Percentiles rank a stretch among this genome's conserved stretches.
These are phyloP conservation scores for Plenodomus tracheiphilus DNA, from an alignment of 2,329 filamentous ascomycete species.

Conservation along the genomic window DNA sequence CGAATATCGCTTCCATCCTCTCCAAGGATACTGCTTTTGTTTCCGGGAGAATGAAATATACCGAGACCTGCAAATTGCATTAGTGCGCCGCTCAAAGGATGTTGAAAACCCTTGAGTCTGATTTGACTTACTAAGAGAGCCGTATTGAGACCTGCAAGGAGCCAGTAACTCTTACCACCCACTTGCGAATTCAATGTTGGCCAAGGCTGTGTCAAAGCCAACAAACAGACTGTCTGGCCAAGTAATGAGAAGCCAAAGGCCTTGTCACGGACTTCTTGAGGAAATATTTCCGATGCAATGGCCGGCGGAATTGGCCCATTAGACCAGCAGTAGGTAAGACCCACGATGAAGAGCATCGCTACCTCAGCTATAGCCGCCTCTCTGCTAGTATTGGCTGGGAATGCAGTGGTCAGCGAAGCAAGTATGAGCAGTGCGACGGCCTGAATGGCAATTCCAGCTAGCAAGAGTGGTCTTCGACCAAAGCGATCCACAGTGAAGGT, in stretches of 20 bases:
- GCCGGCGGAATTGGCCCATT: constrained; percentile 9
- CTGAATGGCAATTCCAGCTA: constrained; percentile 9
- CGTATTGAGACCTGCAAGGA: constrained; percentile 5
- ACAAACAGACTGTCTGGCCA: constrained; percentile 4
- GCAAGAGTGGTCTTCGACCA: constrained; percentile 5
- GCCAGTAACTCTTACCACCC: constrained; percentile 8
- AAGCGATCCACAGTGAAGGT: constrained; percentile 7
- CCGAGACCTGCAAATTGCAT: no score
- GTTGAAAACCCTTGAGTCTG: no score
- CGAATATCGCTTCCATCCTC: not conserved
- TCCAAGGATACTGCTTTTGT: constrained; percentile 1
- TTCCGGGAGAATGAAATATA: constrained; percentile 3
- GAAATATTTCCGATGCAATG: constrained; percentile 9
- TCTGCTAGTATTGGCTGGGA: constrained; percentile 2
- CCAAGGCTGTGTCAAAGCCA: constrained; percentile 8
- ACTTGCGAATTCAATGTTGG: constrained; percentile 5
- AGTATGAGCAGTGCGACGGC: constrained; percentile 1
- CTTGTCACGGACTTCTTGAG: constrained; percentile 6
- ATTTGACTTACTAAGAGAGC: constrained; percentile 2
- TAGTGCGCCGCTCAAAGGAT: no score
- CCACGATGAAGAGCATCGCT: constrained; percentile 9
- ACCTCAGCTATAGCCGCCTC: constrained; percentile 4
- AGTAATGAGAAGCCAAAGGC: constrained; percentile 8
- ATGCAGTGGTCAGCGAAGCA: constrained; percentile 2
- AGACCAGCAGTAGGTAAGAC: constrained; percentile 8